These are phyloP conservation scores for Beta macrorhiza DNA, from an alignment of 179 eudicot species.

Conservation along the genomic window DNA sequence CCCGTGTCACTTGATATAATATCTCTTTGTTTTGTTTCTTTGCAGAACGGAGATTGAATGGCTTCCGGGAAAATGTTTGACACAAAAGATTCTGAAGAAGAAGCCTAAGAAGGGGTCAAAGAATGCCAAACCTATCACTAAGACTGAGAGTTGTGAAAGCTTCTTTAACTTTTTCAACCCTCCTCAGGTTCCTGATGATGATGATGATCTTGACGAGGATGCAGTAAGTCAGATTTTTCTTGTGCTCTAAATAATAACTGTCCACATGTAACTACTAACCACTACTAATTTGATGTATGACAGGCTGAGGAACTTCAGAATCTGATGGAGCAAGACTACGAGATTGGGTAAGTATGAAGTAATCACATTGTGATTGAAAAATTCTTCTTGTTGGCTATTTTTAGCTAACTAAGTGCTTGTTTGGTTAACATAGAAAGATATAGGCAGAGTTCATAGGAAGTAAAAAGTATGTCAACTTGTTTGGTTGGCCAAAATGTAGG, in stretches of 20 bases:
- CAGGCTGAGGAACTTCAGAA: slow-evolving; percentile 95
- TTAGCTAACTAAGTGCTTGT: too few relatives aligned
- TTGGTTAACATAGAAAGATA: too few relatives aligned
- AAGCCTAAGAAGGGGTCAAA: slow-evolving; percentile 87
- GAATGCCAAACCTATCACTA: slow-evolving; percentile 76
- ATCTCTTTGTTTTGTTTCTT: background rate
- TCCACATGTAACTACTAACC: background rate
- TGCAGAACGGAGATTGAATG: slow-evolving; percentile 87
- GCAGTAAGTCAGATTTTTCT: slow-evolving; percentile 41
- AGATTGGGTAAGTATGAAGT: slow-evolving; percentile 64
- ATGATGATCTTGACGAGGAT: slow-evolving; percentile 78
- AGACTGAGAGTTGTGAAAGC: slow-evolving; percentile 78
- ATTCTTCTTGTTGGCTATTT: too few relatives aligned
- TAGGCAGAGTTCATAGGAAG: too few relatives aligned
- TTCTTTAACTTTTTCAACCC: slow-evolving; percentile 90
- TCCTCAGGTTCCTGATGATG: slow-evolving; percentile 73
- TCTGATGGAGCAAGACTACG: slow-evolving; percentile 87
- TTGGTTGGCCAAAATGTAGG: too few relatives aligned
- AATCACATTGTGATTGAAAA: too few relatives aligned
- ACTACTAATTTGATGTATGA: slow-evolving; percentile 6
- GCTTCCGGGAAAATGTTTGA: slow-evolving; percentile 80
- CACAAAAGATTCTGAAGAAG: slow-evolving; percentile 80
- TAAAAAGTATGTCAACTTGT: too few relatives aligned
- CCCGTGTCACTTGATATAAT: background rate
- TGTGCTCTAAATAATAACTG: background rate